Evolutionary conservation across 2,329 filamentous ascomycete genomes (phyloP), one percentile per base, ranked within the genome.

Genomic region (Arthrinium puccinioides): DNA sequence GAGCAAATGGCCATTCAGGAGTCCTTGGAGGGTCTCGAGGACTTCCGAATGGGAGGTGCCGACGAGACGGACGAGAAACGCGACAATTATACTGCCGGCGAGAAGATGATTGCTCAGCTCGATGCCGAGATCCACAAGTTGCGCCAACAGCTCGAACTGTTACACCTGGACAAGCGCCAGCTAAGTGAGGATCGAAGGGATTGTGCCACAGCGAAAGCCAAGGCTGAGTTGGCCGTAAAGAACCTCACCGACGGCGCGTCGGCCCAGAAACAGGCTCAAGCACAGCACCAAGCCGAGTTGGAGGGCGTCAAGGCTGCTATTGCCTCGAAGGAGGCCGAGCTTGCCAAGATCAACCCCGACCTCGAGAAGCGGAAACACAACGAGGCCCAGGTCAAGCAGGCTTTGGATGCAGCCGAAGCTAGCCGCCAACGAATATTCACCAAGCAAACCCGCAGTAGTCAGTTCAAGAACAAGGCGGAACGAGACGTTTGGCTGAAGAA

Each of bases 181-280:
- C 72, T 94, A 7, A 92, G 98, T 50, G 84, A 90, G 45, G 92
- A 98, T 53, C 81, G 88, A 44, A 84, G 84, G 34, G 87, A 95
- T 25, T 77, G 77, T 21, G 84, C 88, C 5, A 86, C 87, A 53
- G 66, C 75, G 7, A 79, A 84, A 48, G 94, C 92, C 4, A 89
- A 94, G 58, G 74, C 85, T 3, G 92, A 98, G 60, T 70, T 97
- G 23, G 84, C 87, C 44, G 75, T 87, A 39, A 94, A 92, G 57
- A 80, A 77, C 29, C 67, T 97, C 23, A 76, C 78, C n/a, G 87
- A 94, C 50, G 87, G 84, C 34, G 85, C 94, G 57, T 83, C 82
- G 4, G 74, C 82, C 7, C 79, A 85, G 9, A 82, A 94, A 47
- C 77, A 87, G 50, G 73, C 82, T 4, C 83, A 81, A 51, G 68